Evolutionary conservation across 2,329 filamentous ascomycete species (phyloP), one percentile per base, ranked within the genome.

Genomic region (Cladosporium phlei): DNA sequence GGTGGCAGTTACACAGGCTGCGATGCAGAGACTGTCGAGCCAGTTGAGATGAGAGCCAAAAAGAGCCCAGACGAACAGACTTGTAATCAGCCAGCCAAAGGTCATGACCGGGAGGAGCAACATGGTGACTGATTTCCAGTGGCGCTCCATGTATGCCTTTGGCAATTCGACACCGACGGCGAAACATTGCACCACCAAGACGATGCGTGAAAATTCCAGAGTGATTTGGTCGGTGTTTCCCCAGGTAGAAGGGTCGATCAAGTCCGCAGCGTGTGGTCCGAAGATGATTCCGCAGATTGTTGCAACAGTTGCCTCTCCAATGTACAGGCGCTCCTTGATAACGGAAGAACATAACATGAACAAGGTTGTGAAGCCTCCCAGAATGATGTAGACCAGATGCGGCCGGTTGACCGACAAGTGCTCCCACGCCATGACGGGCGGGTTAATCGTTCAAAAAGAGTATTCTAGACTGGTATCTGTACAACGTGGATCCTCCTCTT

Each of bases 301-400:
- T 40, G 89, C 88, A 34, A 98, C 88, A 1, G 93, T 97, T 40
- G 93, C 93, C 77, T 98, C 93, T 64, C 93, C 93, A 66, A 98
- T 98, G 73, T 98, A 98, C 63, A 97, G 79, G 66, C 87, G 86
- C 76, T 98, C 93, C 75, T 98, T 98, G 72, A 98, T 95, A 63
- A 97, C 83, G 46, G 94, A 88, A 50, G 93, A 98, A 69, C 89
- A 95, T 50, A 98, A 76, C 93, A 98, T 98, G 73, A 98, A 98
- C 59, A 98, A 75, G 51, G 86, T 89, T 57, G 93, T 98, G 73
- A 98, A 98, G 66, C 91, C 93, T 61, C 93, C 93, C 47, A 98
- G 76, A 70, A 98, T 96, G 70, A 97, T 88, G 70, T 98, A 98
- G 55, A 95, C 93, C 87, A 97, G 70, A 76, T 98, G 93, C 61